Evolutionary conservation across 169 alveolate species (phyloP), one percentile per base, ranked within the genome.

Genomic region (Plasmodium yoelii): DNA sequence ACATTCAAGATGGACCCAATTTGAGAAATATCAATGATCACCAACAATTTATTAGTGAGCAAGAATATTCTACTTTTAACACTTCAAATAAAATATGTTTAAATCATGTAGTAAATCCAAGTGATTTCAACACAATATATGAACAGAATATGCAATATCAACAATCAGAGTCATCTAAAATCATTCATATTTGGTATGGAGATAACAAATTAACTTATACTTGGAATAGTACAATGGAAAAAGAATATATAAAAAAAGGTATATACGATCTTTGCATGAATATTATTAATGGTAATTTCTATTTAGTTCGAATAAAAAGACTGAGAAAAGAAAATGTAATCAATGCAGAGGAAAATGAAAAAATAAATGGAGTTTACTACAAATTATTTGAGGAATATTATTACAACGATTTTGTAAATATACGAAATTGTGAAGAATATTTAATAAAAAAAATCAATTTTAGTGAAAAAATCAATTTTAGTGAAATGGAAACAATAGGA

Each of bases 221-320:
- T 18, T 73, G 87, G 87, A 15, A 15, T 12, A 22, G 64, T 18
- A 18, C 46, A 26, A 56, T 77, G 69, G 28, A 49, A 5, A 15
- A 15, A 44, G 57, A 63, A 57, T 74, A 77, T 13, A 39, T 77
- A n/a, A 67, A 49, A 24, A 44, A 59, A 22, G 47, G 68, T n/a
- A 42, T 77, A 8, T 46, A 47, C 44, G 65, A 63, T 24, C 63
- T 77, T 42, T 77, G 88, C 13, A 77, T 63, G 13, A 77, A 77
- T 44, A 47, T 77, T 42, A 57, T 60, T 10, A 64, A 34, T 12
- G 88, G 64, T 3, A 61, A 77, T 1, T 77, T 77, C 28, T 77
- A 64, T 24, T 24, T 77, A 39, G 18, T 53, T 0, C 88, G 77
- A 13, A 13, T 77, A 24, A 75, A 77, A 44, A 63, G 15, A 34